phyloP scores from a whole-genome alignment of 306 rosid species.

The Casuarina equisetifolia region DNA sequence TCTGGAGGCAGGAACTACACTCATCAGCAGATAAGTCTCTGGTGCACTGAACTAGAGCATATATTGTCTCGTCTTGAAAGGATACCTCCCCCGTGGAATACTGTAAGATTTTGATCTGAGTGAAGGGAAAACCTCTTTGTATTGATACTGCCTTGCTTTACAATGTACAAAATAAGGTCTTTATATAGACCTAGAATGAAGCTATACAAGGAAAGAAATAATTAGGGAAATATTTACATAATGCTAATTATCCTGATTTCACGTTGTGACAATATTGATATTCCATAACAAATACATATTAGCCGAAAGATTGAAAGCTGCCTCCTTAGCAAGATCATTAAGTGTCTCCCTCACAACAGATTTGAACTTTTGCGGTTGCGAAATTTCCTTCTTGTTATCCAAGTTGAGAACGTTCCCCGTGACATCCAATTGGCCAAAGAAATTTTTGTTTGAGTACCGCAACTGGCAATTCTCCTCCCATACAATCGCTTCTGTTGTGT shows the following conservation, averaged over 20 bases:
- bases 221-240: too few species aligned
- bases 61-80: constrained; percentile 35
- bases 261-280: too few species aligned
- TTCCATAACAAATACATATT: too few species aligned
- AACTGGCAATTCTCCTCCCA: constrained; percentile 63
- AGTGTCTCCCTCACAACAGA: constrained; percentile 38
- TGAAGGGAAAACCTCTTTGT: too few species aligned
- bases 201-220: too few species aligned
- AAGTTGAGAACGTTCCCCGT: constrained; percentile 24
- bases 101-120: too few species aligned
- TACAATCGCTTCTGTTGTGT: constrained; percentile 45
- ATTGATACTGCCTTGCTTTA: too few species aligned
- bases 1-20: constrained; percentile 47
- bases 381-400: constrained; percentile 23
- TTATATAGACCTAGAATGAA: too few species aligned
- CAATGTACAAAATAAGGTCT: too few species aligned
- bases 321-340: constrained; percentile 33
- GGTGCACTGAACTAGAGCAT: constrained; percentile 63
- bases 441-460: constrained; percentile 47
- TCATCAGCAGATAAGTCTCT: constrained; percentile 47
- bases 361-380: constrained; percentile 35
- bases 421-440: constrained; percentile 44
- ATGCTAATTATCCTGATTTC: too few species aligned
- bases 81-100: constrained; percentile 41
- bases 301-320: constrained; percentile 36